These are phyloP conservation scores for Pichia sp. DNA, from an alignment of 1,139 yeast species.

Conservation along the genomic window DNA sequence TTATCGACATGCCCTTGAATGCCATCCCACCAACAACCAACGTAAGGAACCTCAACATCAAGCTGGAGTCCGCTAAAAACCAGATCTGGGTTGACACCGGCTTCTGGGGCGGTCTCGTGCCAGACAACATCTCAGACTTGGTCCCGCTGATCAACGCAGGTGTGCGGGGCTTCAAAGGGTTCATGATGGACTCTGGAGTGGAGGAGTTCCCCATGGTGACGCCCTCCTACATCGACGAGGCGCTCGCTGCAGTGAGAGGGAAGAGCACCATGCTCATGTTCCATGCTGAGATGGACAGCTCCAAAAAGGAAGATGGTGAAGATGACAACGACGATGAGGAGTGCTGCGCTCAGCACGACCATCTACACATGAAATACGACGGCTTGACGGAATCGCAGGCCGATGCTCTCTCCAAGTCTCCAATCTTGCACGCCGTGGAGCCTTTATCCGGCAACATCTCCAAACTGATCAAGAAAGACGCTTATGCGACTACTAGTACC, in stretches of 20 bases:
- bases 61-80: constrained; percentile 71
- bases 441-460: constrained; percentile 53
- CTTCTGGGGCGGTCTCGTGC: constrained; percentile 94
- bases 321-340: constrained; percentile 4
- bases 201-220: constrained; percentile 87
- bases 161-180: constrained; percentile 89
- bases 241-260: constrained; percentile 59
- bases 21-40: constrained; percentile 95
- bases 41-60: constrained; percentile 65
- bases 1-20: constrained; percentile 92
- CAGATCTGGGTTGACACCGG: constrained; percentile 93
- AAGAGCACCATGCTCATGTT: constrained; percentile 75
- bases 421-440: constrained; percentile 52
- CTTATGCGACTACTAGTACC: neutral
- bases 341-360: constrained; percentile 11
- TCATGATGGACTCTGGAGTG: constrained; percentile 86
- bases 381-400: constrained; percentile 49
- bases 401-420: constrained; percentile 50
- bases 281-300: constrained; percentile 82
- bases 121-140: constrained; percentile 65
- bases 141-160: constrained; percentile 77
- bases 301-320: constrained; percentile 9
- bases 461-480: constrained; percentile 38
- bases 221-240: constrained; percentile 56
- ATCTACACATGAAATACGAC: constrained; percentile 12